phyloP scores from a whole-genome alignment of 192 early-diverging fungal genomes.

The Helicostylum pulchrum region DNA sequence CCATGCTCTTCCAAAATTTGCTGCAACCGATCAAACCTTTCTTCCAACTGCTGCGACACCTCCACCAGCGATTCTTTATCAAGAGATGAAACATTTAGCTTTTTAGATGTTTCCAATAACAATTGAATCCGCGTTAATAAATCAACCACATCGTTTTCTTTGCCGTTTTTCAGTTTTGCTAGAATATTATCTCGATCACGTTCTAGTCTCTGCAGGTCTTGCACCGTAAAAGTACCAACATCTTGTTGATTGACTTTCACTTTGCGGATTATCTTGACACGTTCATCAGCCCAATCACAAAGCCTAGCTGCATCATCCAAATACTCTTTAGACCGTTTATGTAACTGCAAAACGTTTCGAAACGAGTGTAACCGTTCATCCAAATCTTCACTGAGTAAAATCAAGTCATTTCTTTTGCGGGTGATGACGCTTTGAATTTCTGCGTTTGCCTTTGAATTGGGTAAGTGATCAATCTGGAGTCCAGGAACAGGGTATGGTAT shows the following conservation, averaged over 20 bases:
- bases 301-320: constrained; percentile 9
- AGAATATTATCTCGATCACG: neutral
- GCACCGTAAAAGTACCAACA: neutral
- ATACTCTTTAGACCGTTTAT: constrained; percentile 17
- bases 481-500: constrained; percentile 20
- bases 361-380: constrained; percentile 8
- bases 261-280: constrained; percentile 1
- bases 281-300: constrained; percentile 7
- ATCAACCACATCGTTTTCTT: constrained; percentile 16
- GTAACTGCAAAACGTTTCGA: constrained; percentile 18
- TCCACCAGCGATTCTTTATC: constrained; percentile 9
- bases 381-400: constrained; percentile 6
- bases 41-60: constrained; percentile 5
- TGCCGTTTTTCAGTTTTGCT: neutral
- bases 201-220: constrained; percentile 20
- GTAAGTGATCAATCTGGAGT: constrained; percentile 6
- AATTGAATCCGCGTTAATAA: constrained; percentile 19
- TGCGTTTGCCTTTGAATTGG: constrained; percentile 18
- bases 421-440: constrained; percentile 15
- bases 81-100: constrained; percentile 1
- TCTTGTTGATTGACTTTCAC: constrained; percentile 7
- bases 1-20: constrained; percentile 16
- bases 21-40: constrained; percentile 20
- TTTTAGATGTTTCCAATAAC: constrained; percentile 11
- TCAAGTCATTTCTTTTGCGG: constrained; percentile 9